phyloP scores from a whole-genome alignment of 257 asterid genomes.

The Voacanga thouarsii region DNA sequence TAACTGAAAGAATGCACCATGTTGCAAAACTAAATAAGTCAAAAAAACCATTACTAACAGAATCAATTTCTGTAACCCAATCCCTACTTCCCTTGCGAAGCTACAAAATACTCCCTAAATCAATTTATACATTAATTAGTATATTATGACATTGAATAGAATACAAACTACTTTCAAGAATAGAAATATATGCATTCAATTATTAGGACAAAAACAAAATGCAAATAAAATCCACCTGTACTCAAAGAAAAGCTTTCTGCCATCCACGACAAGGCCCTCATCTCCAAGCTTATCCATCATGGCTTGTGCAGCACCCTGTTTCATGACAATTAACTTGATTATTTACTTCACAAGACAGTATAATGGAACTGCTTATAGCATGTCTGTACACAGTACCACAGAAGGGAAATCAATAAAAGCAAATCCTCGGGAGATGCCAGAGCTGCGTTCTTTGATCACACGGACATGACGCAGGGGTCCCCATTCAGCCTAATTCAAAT shows the following conservation, averaged over 20 bases:
- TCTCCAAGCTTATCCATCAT: conserved; percentile 88
- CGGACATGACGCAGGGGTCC: conserved; percentile 98
- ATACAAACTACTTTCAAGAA: not conserved
- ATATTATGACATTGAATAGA: not conserved
- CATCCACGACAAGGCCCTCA: conserved; percentile 93
- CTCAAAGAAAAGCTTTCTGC: conserved; percentile 84
- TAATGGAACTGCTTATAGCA: conserved; percentile 6
- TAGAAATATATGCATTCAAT: not conserved
- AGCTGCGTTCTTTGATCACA: conserved; percentile 88
- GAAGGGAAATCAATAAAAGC: conserved; percentile 97
- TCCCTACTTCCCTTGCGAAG: not conserved
- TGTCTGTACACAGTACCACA: conserved; percentile 51
- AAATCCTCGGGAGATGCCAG: conserved; percentile 96
- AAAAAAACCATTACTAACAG: not conserved
- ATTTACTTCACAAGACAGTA: conserved; percentile 8
- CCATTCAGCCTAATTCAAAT: conserved; percentile 77
- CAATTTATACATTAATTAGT: not conserved
- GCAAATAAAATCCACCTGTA: conserved; percentile 55
- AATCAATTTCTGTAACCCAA: not conserved
- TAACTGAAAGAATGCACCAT: not conserved
- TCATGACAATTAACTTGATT: conserved; percentile 21
- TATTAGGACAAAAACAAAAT: conserved; percentile 10
- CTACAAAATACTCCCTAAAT: not conserved
- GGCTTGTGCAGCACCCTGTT: conserved; percentile 84
- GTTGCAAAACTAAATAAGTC: not conserved